Evolutionary conservation across 257 asterid genomes (phyloP).

Genomic region (Mitragyna speciosa): DNA sequence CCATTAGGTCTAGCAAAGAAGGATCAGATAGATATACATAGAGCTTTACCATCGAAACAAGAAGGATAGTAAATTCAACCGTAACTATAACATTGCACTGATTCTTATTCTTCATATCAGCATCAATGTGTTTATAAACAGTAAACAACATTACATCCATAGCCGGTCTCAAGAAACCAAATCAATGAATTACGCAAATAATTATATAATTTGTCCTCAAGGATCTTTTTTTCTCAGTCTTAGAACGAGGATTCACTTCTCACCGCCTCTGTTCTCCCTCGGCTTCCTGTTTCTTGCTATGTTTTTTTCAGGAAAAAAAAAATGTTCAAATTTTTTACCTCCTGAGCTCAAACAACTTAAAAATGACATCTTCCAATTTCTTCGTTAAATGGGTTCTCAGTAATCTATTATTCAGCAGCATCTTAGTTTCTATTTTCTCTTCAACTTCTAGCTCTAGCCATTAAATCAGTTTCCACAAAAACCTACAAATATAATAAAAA

Average conservation of each 20-base stretch:
- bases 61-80: not conserved
- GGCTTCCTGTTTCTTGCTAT: not conserved
- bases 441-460: not conserved
- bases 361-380: not conserved
- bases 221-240: not conserved
- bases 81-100: not conserved
- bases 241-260: not conserved
- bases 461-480: not conserved
- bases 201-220: not conserved
- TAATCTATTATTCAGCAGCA: not conserved
- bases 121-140: not conserved
- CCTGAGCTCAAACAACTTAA: not conserved
- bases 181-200: not conserved
- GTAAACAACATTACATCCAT: not conserved
- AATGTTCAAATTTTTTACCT: not conserved
- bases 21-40: not conserved
- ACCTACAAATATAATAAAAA: not conserved
- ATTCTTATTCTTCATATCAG: not conserved
- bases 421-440: not conserved
- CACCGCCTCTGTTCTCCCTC: not conserved
- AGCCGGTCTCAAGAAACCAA: not conserved
- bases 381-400: not conserved
- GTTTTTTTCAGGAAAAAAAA: too few relatives aligned
- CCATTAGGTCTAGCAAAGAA: not conserved
- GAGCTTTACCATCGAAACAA: not conserved